Evolutionary conservation across 306 rosid species (phyloP).

Genomic region (Spatholobus suberectus): DNA sequence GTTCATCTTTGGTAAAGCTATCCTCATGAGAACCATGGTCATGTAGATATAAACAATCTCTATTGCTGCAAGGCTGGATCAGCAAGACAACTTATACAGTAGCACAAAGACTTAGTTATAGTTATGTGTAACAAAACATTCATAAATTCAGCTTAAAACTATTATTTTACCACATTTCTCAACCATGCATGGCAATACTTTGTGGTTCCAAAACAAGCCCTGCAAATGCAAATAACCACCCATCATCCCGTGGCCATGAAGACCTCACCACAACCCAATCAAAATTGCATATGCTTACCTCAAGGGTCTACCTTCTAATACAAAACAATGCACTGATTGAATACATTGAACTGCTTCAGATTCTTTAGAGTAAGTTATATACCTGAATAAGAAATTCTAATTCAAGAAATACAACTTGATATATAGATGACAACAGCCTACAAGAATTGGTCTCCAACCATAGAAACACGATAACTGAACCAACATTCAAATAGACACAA

Average conservation of each 20-base stretch:
- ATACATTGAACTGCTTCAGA: constrained; percentile 61
- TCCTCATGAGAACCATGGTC: constrained; percentile 63
- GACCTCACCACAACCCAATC: constrained; percentile 29
- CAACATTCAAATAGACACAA: constrained; percentile 12
- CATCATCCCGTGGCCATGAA: constrained; percentile 30
- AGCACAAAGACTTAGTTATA: neutral
- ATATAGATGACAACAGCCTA: constrained; percentile 24
- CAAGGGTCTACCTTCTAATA: constrained; percentile 60
- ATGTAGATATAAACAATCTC: constrained; percentile 62
- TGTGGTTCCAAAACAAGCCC: constrained; percentile 70
- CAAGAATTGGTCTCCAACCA: constrained; percentile 23
- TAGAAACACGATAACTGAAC: constrained; percentile 13
- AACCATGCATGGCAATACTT: constrained; percentile 71
- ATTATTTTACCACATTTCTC: constrained; percentile 57
- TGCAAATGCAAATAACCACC: constrained; percentile 43
- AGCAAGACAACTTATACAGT: constrained; percentile 32
- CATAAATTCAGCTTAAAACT: constrained; percentile 20
- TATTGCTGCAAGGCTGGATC: constrained; percentile 64
- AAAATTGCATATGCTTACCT: constrained; percentile 50
- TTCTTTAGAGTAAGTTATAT: constrained; percentile 60
- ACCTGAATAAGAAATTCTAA: constrained; percentile 46
- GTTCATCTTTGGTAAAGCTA: constrained; percentile 63
- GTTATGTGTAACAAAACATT: constrained; percentile 29
- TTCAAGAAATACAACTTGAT: constrained; percentile 12
- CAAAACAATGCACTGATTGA: constrained; percentile 63